These are phyloP conservation scores for Saccharomyces hybrid DNA, from an alignment of 1,139 yeast genomes.

Conservation along the genomic window DNA sequence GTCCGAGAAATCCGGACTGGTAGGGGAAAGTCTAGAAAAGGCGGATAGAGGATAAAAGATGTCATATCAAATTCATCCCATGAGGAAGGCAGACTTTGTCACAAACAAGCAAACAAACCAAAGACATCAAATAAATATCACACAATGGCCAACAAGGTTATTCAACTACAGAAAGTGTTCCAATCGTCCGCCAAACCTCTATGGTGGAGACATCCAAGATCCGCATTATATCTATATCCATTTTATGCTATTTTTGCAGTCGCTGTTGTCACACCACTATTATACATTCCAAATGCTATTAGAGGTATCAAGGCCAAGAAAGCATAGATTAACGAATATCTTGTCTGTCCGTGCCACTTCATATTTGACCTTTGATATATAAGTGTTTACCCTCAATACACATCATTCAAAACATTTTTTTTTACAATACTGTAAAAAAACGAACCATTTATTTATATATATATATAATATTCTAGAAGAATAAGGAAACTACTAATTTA, in stretches of 20 bases:
- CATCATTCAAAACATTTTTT: neutral
- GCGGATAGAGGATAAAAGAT: neutral
- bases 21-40: neutral
- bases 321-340: constrained; percentile 2
- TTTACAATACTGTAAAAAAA: neutral
- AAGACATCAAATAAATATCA: neutral
- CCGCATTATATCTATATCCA: constrained; percentile 78
- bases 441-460: neutral
- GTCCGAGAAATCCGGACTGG: neutral
- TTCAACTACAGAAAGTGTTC: constrained; percentile 67
- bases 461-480: neutral
- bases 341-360: neutral
- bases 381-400: neutral
- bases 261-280: constrained; percentile 61
- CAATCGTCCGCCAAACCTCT: constrained; percentile 65
- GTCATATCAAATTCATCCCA: neutral
- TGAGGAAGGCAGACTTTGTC: neutral
- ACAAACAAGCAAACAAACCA: neutral
- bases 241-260: constrained; percentile 80
- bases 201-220: constrained; percentile 72
- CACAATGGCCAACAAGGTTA: constrained; percentile 50
- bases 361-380: constrained; percentile 1
- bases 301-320: constrained; percentile 55
- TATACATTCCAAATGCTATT: constrained; percentile 73
- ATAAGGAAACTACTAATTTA: neutral